Conservation (phyloP, 306 rosid species). For the Cicer arietinum region DNA sequence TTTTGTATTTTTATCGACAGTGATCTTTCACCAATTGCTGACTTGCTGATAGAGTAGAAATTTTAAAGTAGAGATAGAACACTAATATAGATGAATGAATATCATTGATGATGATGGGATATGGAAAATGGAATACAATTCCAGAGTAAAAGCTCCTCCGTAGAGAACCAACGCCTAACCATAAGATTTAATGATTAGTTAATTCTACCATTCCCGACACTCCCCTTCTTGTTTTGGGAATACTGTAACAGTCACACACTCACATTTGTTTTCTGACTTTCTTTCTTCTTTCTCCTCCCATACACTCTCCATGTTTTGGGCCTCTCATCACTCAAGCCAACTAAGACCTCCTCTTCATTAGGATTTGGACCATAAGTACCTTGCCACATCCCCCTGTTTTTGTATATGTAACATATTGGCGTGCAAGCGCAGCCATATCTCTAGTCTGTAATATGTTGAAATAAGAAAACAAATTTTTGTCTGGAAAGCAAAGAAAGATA, state of each 20-base stretch:
- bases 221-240: not conserved
- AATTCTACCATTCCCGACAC: not conserved
- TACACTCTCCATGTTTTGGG: not conserved
- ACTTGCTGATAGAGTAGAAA: too few relatives aligned
- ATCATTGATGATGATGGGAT: too few relatives aligned
- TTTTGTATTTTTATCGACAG: not conserved
- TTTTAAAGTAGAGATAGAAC: too few relatives aligned
- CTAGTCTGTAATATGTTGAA: not conserved
- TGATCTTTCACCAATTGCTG: not conserved
- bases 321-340: not conserved
- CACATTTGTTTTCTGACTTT: not conserved
- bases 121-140: too few relatives aligned
- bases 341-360: not conserved
- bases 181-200: not conserved
- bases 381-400: constrained; percentile 8
- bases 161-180: too few relatives aligned
- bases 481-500: not conserved
- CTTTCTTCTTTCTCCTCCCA: not conserved
- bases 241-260: not conserved
- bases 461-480: not conserved
- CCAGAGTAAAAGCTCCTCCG: too few relatives aligned
- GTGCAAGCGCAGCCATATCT: not conserved
- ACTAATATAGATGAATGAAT: too few relatives aligned
- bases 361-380: not conserved
- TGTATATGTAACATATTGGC: constrained; percentile 20